Percentiles rank a stretch among this genome's conserved stretches.
phyloP scores from a whole-genome alignment of 2,329 filamentous ascomycete species.

The Huntiella omanensis region DNA sequence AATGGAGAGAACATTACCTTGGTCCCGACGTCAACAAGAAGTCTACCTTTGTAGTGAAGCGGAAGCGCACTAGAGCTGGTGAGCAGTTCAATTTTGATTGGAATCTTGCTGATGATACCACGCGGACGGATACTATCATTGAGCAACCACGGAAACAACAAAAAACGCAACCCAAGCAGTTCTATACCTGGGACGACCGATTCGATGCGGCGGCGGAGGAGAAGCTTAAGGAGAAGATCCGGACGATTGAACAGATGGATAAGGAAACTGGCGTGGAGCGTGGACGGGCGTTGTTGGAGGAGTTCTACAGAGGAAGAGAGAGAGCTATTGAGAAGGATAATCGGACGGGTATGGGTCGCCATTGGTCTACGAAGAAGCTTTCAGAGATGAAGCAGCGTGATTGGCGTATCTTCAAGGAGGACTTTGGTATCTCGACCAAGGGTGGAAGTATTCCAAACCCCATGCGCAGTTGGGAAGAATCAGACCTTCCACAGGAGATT shows the following conservation, averaged over 20 bases:
- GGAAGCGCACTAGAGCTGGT: slow-evolving; percentile 81
- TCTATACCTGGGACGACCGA: slow-evolving; percentile 40
- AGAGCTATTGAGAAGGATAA: slow-evolving; percentile 52
- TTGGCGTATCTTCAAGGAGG: slow-evolving; percentile 99
- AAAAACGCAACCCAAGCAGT: slow-evolving; percentile 35
- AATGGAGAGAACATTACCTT: slow-evolving; percentile 72
- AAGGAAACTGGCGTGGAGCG: slow-evolving; percentile 55
- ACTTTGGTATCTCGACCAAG: slow-evolving; percentile 92
- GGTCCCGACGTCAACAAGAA: slow-evolving; percentile 67
- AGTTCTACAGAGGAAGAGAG: slow-evolving; percentile 44
- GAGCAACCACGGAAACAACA: slow-evolving; percentile 8
- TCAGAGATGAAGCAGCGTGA: slow-evolving; percentile 92
- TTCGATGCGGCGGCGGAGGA: slow-evolving; percentile 37
- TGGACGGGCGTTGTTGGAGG: slow-evolving; percentile 65
- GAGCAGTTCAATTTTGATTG: slow-evolving; percentile 99
- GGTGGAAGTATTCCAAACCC: slow-evolving; percentile 84
- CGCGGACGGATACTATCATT: slow-evolving; percentile 20
- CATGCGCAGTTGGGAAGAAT: slow-evolving; percentile 89
- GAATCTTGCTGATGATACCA: slow-evolving; percentile 90
- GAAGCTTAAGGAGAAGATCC: slow-evolving; percentile 38
- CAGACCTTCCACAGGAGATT: slow-evolving; percentile 54
- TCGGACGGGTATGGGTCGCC: slow-evolving; percentile 65
- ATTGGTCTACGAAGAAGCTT: slow-evolving; percentile 88
- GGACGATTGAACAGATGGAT: slow-evolving; percentile 57
- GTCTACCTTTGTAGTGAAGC: slow-evolving; percentile 82